Percentiles rank a stretch among this genome's conserved stretches.
phyloP scores from a whole-genome alignment of 306 rosid genomes.

The Sindora glabra region DNA sequence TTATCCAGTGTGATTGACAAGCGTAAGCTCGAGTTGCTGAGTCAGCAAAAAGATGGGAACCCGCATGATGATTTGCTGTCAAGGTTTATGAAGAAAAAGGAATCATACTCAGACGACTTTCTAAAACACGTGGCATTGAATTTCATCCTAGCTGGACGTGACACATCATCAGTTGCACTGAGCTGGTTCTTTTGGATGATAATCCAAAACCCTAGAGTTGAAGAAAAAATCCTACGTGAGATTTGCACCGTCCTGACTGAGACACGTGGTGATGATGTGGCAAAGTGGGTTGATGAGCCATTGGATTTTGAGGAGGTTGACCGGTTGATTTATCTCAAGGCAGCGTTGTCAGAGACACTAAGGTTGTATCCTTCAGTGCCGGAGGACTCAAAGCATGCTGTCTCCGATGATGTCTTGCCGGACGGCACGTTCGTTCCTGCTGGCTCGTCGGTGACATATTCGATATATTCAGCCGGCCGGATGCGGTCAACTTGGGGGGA shows the following conservation, averaged over 20 bases:
- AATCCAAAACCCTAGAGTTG: not conserved
- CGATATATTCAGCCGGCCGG: not conserved
- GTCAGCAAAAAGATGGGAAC: not conserved
- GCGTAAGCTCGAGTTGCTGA: not conserved
- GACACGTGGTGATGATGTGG: not conserved
- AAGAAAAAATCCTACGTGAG: not conserved
- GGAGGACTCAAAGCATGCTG: not conserved
- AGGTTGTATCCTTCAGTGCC: not conserved
- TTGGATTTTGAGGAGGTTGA: not conserved
- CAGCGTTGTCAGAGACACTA: not conserved
- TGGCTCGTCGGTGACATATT: not conserved
- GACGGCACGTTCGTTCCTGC: not conserved
- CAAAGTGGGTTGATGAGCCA: not conserved
- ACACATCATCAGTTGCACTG: not conserved
- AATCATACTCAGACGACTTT: not conserved
- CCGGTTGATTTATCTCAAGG: not conserved
- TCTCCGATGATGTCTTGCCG: not conserved
- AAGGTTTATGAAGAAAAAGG: not conserved
- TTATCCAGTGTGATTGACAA: not conserved
- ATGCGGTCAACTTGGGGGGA: not conserved
- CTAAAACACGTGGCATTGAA: not conserved
- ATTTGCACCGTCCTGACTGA: not conserved
- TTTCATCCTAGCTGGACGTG: slow-evolving; percentile 10
- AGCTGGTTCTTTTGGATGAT: slow-evolving; percentile 12
- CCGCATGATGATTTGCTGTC: not conserved